These are phyloP conservation scores for Linanthus parryae DNA, from an alignment of 148 eudicot species.

Conservation along the genomic window DNA sequence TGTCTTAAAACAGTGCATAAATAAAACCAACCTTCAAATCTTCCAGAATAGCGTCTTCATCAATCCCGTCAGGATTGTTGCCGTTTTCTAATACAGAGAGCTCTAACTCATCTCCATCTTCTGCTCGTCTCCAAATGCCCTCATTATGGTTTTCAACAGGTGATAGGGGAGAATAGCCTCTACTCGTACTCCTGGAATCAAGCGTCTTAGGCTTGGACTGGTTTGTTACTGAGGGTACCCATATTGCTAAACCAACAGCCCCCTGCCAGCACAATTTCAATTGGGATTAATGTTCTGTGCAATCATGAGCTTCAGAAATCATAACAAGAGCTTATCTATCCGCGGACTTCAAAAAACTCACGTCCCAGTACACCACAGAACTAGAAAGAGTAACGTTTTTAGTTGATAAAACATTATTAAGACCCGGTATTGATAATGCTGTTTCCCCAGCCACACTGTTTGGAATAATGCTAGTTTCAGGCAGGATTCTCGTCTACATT, in stretches of 20 bases:
- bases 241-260: slow-evolving; percentile 97
- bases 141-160: slow-evolving; percentile 39
- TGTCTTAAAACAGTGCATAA: slow-evolving; percentile 6
- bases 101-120: slow-evolving; percentile 53
- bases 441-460: neutral
- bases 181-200: slow-evolving; percentile 39
- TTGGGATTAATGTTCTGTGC: neutral
- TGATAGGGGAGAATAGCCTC: slow-evolving; percentile 58
- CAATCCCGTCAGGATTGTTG: slow-evolving; percentile 34
- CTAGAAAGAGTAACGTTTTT: too few species aligned
- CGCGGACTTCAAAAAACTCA: neutral
- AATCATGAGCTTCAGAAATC: slow-evolving; percentile 2
- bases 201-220: slow-evolving; percentile 47
- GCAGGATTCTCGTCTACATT: too few species aligned
- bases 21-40: slow-evolving; percentile 53
- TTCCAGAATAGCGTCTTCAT: slow-evolving; percentile 57
- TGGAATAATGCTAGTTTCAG: too few species aligned
- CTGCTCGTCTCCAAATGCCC: slow-evolving; percentile 24
- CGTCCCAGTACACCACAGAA: neutral
- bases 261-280: slow-evolving; percentile 43
- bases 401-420: too few species aligned
- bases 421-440: neutral
- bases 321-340: neutral
- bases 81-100: slow-evolving; percentile 52
- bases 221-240: slow-evolving; percentile 92